Evolutionary conservation across 495 filamentous ascomycete genomes (phyloP).

Genomic region (Usnea hakonensis): DNA sequence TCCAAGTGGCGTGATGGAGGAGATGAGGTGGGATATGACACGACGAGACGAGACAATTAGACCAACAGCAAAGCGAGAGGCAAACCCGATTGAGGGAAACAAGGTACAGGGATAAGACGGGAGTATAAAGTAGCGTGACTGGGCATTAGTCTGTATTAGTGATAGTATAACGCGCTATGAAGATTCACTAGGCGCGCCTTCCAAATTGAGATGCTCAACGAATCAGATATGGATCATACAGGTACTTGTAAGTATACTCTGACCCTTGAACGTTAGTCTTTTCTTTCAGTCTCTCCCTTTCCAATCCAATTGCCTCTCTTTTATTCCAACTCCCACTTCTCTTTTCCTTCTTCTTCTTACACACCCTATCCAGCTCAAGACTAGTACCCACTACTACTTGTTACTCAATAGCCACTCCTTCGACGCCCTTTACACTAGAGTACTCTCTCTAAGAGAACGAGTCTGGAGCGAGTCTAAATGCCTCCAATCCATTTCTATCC

Average conservation of each 20-base stretch:
- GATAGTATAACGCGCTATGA: background rate
- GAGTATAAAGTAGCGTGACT: background rate
- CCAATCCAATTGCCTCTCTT: constrained; percentile 2
- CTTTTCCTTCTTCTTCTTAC: background rate
- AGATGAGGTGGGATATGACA: background rate
- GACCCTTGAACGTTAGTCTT: background rate
- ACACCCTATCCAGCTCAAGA: background rate
- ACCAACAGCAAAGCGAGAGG: too few relatives aligned
- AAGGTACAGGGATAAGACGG: background rate
- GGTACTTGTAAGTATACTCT: background rate
- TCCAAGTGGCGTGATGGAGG: background rate
- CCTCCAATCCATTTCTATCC: background rate
- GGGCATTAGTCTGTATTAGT: background rate
- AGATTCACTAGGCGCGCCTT: constrained; percentile 7
- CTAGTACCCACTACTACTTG: background rate
- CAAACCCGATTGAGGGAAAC: background rate
- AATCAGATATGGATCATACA: background rate
- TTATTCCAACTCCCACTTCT: background rate
- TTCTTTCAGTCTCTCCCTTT: constrained; percentile 2
- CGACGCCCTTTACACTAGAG: too few relatives aligned
- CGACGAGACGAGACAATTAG: background rate
- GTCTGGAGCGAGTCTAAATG: background rate
- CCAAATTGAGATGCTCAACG: background rate
- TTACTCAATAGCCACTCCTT: background rate
- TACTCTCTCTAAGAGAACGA: background rate